Conservation (phyloP, 768 basidiomycete species). For the Hypholoma sublateritium region DNA sequence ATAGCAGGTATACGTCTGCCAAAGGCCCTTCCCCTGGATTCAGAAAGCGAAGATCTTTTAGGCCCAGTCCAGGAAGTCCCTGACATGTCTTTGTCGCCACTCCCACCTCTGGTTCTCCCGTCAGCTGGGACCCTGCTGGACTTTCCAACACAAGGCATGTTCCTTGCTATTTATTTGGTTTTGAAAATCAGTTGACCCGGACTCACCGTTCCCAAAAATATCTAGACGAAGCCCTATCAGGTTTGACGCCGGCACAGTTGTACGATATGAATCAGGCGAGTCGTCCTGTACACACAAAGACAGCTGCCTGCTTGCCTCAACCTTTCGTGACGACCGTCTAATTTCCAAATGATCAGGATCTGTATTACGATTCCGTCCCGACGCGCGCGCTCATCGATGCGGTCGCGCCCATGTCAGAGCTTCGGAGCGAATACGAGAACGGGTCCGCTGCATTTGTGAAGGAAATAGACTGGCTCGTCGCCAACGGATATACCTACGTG, state of each 20-base stretch:
- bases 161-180: too few relatives aligned
- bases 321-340: not conserved
- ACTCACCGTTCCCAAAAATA: not conserved
- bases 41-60: constrained; percentile 8
- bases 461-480: constrained; percentile 73
- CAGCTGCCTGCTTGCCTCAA: not conserved
- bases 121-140: constrained; percentile 13
- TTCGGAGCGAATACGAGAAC: constrained; percentile 68
- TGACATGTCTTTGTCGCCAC: not conserved
- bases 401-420: constrained; percentile 48
- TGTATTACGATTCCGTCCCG: constrained; percentile 36
- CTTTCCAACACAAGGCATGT: constrained; percentile 12
- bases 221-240: constrained; percentile 7
- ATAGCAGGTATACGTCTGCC: constrained; percentile 6
- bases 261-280: constrained; percentile 26
- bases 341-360: constrained; percentile 22
- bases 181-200: too few relatives aligned
- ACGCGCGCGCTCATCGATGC: constrained; percentile 54
- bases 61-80: not conserved
- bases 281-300: not conserved
- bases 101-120: constrained; percentile 14
- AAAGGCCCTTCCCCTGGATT: constrained; percentile 15
- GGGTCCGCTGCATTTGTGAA: constrained; percentile 59
- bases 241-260: constrained; percentile 21
- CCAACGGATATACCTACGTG: constrained; percentile 62